A percentile compares a stretch with the other conserved stretches of the same genome.
These are phyloP conservation scores for Oryza punctata DNA, from an alignment of 176 grass and related monocot genomes.

Conservation along the genomic window DNA sequence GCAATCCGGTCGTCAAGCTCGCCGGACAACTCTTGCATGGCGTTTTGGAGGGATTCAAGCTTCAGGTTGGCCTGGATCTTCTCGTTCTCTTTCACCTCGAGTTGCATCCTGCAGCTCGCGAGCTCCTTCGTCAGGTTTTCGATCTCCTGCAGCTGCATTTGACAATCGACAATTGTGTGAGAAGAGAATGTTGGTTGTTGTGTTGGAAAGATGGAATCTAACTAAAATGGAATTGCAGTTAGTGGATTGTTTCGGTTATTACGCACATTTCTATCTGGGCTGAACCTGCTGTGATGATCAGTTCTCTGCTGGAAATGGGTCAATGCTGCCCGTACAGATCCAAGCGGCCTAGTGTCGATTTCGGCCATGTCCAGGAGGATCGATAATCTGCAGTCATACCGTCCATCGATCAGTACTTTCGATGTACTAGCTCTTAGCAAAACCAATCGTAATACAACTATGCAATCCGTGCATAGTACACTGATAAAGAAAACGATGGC, in stretches of 20 bases:
- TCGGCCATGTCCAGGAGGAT: constrained; percentile 37
- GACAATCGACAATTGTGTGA: not conserved
- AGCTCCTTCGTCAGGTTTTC: constrained; percentile 36
- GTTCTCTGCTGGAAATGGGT: constrained; percentile 39
- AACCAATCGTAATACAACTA: not conserved
- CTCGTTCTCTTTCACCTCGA: constrained; percentile 39
- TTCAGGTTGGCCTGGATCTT: constrained; percentile 14
- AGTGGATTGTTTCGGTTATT: not conserved
- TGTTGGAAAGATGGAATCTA: not conserved
- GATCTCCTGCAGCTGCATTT: constrained; percentile 27
- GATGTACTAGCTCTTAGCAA: not conserved
- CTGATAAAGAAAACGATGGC: not conserved
- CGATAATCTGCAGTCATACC: not conserved
- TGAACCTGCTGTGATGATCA: constrained; percentile 35
- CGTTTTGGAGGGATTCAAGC: constrained; percentile 30
- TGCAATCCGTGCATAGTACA: no score
- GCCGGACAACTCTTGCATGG: not conserved
- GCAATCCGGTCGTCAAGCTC: constrained; percentile 11
- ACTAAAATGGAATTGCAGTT: not conserved
- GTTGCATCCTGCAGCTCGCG: constrained; percentile 44
- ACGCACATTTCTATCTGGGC: constrained; percentile 31
- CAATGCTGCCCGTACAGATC: constrained; percentile 36
- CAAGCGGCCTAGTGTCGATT: constrained; percentile 45
- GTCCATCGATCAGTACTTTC: not conserved
- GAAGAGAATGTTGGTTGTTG: not conserved